Evolutionary conservation across 2,329 filamentous ascomycete species (phyloP).

Genomic region (Domatiomyces catenatus): DNA sequence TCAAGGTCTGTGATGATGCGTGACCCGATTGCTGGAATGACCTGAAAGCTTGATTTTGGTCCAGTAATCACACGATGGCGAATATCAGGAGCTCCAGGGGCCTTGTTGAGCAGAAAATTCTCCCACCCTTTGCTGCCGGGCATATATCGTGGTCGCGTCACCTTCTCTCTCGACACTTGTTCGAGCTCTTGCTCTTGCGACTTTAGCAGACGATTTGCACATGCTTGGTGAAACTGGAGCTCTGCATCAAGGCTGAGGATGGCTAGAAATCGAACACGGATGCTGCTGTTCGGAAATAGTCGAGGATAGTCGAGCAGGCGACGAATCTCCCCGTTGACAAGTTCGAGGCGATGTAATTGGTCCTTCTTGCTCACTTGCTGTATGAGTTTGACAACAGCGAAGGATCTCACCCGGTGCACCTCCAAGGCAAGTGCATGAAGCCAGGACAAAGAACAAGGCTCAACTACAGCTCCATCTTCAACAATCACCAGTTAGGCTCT

Average conservation of each 20-base stretch:
- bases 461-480: slow-evolving; percentile 5
- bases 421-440: slow-evolving; percentile 7
- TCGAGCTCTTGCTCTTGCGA: slow-evolving; percentile 1
- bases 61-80: background rate
- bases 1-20: slow-evolving; percentile 7
- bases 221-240: slow-evolving; percentile 9
- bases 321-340: slow-evolving; percentile 4
- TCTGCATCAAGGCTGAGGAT: slow-evolving; percentile 9
- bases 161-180: background rate
- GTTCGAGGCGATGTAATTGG: slow-evolving; percentile 6
- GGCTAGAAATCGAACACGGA: slow-evolving; percentile 4
- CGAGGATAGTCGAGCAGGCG: slow-evolving; percentile 8
- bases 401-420: slow-evolving; percentile 9
- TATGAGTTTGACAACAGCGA: slow-evolving; percentile 6
- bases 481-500: background rate
- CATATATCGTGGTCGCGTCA: slow-evolving; percentile 3
- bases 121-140: slow-evolving; percentile 12
- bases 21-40: slow-evolving; percentile 8
- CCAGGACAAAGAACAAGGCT: slow-evolving; percentile 7
- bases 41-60: slow-evolving; percentile 6
- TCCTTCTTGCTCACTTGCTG: background rate
- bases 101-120: slow-evolving; percentile 10
- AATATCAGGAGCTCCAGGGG: slow-evolving; percentile 4
- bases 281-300: slow-evolving; percentile 7
- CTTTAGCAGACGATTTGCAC: slow-evolving; percentile 5